Evolutionary conservation across 139 green algal species (phyloP), one percentile per base, ranked within the genome.

Genomic region (Chlorella sp.): DNA sequence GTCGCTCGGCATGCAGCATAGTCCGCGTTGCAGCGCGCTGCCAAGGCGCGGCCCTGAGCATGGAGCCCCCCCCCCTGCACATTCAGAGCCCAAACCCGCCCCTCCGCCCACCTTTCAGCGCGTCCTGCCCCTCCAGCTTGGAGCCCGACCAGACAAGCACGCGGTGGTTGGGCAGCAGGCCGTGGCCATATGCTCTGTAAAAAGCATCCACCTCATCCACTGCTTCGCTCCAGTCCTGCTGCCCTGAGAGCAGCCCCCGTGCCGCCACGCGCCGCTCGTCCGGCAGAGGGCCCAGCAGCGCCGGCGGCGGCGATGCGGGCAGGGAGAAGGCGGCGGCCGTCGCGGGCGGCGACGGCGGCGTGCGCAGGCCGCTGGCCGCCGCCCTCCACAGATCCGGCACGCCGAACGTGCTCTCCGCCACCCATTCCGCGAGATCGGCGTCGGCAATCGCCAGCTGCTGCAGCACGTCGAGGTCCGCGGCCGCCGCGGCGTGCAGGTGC

Each of bases 51-150:
- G n/a, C n/a, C n/a, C n/a, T n/a, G n/a, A n/a, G n/a, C n/a, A n/a
- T n/a, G n/a, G n/a, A n/a, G n/a, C n/a, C n/a, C n/a, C n/a, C n/a
- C n/a, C n/a, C n/a, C n/a, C n/a, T n/a, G n/a, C n/a, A n/a, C n/a
- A n/a, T n/a, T n/a, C n/a, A n/a, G n/a, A n/a, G n/a, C n/a, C n/a
- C n/a, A 23, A 9, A 23, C 53, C 17, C 7, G 35, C n/a, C 19
- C 53, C 4, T n/a, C 50, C 9, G 43, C 42, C 31, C 64, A 67
- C 68, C 68, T 67, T 63, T 61, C 4, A 83, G 60, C 42, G 56
- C 77, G 41, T 83, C 77, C 56, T 83, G 77, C 42, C 43, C 77
- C 63, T 77, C 55, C 43, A 83, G 73, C 51, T 53, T 74, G 66
- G 6, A 17, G 23, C 66, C 66, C 9, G 35, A 61, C 77, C 77